Evolutionary conservation across 2,329 filamentous ascomycete genomes (phyloP).

Genomic region (Exserohilum rostratum): DNA sequence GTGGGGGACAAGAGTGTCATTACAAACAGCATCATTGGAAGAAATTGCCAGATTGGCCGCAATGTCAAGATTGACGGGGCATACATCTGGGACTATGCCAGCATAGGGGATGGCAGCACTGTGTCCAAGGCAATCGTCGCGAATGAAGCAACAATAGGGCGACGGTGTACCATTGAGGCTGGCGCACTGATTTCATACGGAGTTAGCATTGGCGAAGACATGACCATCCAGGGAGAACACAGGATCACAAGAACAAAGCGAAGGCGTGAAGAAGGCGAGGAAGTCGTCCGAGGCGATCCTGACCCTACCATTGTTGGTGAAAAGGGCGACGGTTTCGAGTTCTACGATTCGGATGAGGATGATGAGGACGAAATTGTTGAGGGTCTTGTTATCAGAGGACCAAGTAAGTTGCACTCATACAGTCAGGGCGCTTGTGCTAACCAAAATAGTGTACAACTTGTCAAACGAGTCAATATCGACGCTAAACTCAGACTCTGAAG

Average conservation of each 20-base stretch:
- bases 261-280: slow-evolving; percentile 52
- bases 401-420: slow-evolving; percentile 30
- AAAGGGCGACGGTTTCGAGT: slow-evolving; percentile 67
- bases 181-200: slow-evolving; percentile 82
- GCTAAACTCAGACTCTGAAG: slow-evolving; percentile 60
- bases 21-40: slow-evolving; percentile 78
- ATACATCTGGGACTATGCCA: slow-evolving; percentile 86
- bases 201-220: slow-evolving; percentile 71
- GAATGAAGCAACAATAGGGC: slow-evolving; percentile 72
- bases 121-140: slow-evolving; percentile 79
- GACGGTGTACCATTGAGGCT: slow-evolving; percentile 68
- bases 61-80: slow-evolving; percentile 80
- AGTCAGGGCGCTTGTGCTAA: slow-evolving; percentile 14
- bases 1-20: slow-evolving; percentile 76
- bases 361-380: slow-evolving; percentile 64
- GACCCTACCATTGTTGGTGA: slow-evolving; percentile 63
- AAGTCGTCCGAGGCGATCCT: slow-evolving; percentile 43
- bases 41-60: slow-evolving; percentile 83
- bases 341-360: slow-evolving; percentile 62
- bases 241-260: slow-evolving; percentile 56
- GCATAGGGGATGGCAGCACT: slow-evolving; percentile 74
- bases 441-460: slow-evolving; percentile 57
- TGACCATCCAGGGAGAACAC: slow-evolving; percentile 52
- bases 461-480: slow-evolving; percentile 68
- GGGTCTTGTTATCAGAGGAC: slow-evolving; percentile 46